Conservation (phyloP, 352 stramenopile species). For the Globisporangium uncinulatum region DNA sequence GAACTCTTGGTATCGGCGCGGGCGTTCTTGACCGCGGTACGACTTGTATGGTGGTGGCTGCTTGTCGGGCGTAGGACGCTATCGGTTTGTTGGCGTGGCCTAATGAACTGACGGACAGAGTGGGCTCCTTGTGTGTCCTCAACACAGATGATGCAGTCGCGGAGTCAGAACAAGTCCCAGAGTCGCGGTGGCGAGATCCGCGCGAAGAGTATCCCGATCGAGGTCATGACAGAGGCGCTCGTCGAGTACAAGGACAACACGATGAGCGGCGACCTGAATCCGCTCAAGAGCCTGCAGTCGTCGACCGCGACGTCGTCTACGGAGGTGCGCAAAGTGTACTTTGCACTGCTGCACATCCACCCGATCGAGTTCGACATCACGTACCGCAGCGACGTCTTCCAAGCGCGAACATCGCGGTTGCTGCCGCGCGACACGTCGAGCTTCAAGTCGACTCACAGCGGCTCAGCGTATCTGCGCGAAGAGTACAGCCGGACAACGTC, state of each 20-base stretch:
- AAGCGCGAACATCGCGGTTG: constrained; percentile 46
- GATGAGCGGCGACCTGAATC: constrained; percentile 70
- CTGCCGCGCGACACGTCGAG: constrained; percentile 49
- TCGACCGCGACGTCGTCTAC: constrained; percentile 62
- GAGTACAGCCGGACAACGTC: constrained; percentile 34
- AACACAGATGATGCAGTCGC: constrained; percentile 51
- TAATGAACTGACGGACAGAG: no score
- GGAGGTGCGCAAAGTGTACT: constrained; percentile 83
- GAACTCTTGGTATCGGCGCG: constrained; percentile 69
- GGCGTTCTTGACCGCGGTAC: constrained; percentile 71
- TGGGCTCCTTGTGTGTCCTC: background rate
- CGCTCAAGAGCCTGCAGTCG: constrained; percentile 60
- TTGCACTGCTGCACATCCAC: constrained; percentile 83
- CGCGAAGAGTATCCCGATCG: constrained; percentile 76
- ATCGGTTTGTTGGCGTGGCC: no score
- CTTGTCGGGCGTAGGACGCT: background rate
- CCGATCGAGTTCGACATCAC: constrained; percentile 87
- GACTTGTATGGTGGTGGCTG: background rate
- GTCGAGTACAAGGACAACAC: constrained; percentile 77
- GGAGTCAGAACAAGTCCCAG: constrained; percentile 54
- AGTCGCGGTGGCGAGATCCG: constrained; percentile 74
- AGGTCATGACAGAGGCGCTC: constrained; percentile 74
- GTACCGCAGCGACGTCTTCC: constrained; percentile 83
- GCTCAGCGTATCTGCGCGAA: constrained; percentile 13
- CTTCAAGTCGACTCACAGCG: constrained; percentile 24